A percentile compares a stretch with the other conserved stretches of the same genome.
Conservation (phyloP, 2,329 filamentous ascomycete genomes). For the Pyrenophora tritici-repentis region DNA sequence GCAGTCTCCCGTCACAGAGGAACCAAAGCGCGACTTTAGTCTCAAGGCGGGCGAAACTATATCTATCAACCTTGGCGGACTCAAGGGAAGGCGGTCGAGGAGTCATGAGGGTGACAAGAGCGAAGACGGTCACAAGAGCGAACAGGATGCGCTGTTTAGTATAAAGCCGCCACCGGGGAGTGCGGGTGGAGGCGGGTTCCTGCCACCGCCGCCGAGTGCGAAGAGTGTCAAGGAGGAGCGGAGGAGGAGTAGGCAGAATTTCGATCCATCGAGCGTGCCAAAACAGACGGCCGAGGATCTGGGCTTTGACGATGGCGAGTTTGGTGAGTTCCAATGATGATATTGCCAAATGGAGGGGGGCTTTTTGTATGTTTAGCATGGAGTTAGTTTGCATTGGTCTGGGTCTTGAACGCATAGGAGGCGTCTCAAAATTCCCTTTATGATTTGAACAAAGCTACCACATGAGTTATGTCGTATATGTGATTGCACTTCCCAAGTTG, state of each 20-base stretch:
- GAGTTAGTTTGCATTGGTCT: slow-evolving; percentile 17
- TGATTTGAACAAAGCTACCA: not conserved
- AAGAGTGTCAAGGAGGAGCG: slow-evolving; percentile 66
- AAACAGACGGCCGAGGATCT: slow-evolving; percentile 61
- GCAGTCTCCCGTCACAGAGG: slow-evolving; percentile 45
- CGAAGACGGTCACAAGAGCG: slow-evolving; percentile 36
- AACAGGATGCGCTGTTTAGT: slow-evolving; percentile 66
- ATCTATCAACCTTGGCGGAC: slow-evolving; percentile 72
- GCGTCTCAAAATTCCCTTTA: slow-evolving; percentile 14
- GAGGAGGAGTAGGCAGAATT: slow-evolving; percentile 57
- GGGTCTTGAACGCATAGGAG: slow-evolving; percentile 23
- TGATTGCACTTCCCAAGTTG: not conserved
- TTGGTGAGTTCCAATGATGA: slow-evolving; percentile 74
- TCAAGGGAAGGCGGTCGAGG: slow-evolving; percentile 54
- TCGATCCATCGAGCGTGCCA: slow-evolving; percentile 24
- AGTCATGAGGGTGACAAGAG: slow-evolving; percentile 48
- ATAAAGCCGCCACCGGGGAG: slow-evolving; percentile 70
- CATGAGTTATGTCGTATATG: not conserved
- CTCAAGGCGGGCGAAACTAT: slow-evolving; percentile 91
- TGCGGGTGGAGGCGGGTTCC: slow-evolving; percentile 47
- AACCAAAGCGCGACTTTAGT: slow-evolving; percentile 74
- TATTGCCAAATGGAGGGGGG: not conserved
- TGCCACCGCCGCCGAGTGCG: slow-evolving; percentile 71
- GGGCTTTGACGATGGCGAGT: slow-evolving; percentile 86
- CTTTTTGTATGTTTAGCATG: slow-evolving; percentile 24